These are phyloP conservation scores for Candida orba DNA, from an alignment of 805 yeast genomes.

Conservation along the genomic window DNA sequence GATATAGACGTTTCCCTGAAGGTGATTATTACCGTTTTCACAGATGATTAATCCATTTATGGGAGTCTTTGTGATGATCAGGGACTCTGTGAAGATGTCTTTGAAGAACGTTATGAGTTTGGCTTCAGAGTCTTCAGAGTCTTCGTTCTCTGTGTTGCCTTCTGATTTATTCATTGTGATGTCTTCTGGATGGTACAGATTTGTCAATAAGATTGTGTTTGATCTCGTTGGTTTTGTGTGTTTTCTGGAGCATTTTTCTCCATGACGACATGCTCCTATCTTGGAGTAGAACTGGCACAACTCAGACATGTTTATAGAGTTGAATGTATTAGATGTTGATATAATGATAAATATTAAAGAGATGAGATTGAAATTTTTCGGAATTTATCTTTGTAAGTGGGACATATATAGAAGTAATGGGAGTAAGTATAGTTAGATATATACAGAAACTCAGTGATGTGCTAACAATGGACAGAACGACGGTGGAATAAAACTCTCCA, in stretches of 20 bases:
- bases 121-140: constrained; percentile 24
- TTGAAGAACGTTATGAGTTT: constrained; percentile 57
- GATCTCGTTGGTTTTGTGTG: constrained; percentile 64
- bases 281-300: constrained; percentile 59
- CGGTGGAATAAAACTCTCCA: constrained; percentile 8
- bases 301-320: constrained; percentile 12
- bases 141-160: neutral
- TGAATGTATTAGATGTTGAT: too few species aligned
- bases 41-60: constrained; percentile 65
- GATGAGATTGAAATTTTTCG: too few species aligned
- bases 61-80: constrained; percentile 33
- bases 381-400: too few species aligned
- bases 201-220: constrained; percentile 55
- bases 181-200: constrained; percentile 56
- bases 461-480: neutral
- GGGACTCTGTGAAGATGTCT: constrained; percentile 62
- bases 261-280: constrained; percentile 92
- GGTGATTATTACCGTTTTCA: constrained; percentile 75
- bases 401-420: neutral
- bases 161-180: neutral
- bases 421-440: neutral
- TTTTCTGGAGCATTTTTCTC: constrained; percentile 73
- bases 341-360: neutral
- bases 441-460: constrained; percentile 4
- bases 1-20: constrained; percentile 81